phyloP scores from a whole-genome alignment of 179 eudicot genomes.

The Monotropa hypopitys region DNA sequence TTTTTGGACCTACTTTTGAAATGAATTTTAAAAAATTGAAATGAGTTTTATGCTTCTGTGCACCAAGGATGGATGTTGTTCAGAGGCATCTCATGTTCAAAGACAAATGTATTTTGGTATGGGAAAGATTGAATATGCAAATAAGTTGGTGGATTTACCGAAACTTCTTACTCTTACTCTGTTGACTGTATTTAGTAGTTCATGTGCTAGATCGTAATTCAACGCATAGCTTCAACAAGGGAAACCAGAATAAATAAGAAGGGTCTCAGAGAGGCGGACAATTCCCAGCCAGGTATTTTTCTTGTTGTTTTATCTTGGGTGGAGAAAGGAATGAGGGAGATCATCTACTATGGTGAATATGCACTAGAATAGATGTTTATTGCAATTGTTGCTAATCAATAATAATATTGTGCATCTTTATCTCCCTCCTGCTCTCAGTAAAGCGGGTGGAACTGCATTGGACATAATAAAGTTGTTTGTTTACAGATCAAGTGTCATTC shows the following conservation, averaged over 20 bases:
- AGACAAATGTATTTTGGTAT: no score
- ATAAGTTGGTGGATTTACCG: background rate
- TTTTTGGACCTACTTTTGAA: no score
- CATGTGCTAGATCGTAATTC: slow-evolving; percentile 67
- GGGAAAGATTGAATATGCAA: no score
- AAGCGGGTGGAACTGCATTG: slow-evolving; percentile 58
- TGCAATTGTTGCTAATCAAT: background rate
- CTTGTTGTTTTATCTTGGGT: background rate
- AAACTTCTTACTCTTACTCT: background rate
- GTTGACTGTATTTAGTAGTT: slow-evolving; percentile 2
- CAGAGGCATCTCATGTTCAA: no score
- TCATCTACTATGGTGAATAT: background rate
- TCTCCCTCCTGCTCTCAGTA: slow-evolving; percentile 31
- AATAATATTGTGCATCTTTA: background rate
- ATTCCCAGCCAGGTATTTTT: slow-evolving; percentile 45
- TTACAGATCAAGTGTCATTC: slow-evolving; percentile 65
- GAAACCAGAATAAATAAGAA: slow-evolving; percentile 70
- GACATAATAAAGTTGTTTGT: slow-evolving; percentile 85
- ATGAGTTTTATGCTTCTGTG: no score
- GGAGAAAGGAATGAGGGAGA: background rate
- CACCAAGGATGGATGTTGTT: no score
- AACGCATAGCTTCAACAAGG: slow-evolving; percentile 67
- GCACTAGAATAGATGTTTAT: background rate
- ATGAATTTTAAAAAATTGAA: no score
- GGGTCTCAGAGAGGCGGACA: slow-evolving; percentile 57